phyloP scores from a whole-genome alignment of 805 yeast genomes.

The Hanseniaspora osmophila region DNA sequence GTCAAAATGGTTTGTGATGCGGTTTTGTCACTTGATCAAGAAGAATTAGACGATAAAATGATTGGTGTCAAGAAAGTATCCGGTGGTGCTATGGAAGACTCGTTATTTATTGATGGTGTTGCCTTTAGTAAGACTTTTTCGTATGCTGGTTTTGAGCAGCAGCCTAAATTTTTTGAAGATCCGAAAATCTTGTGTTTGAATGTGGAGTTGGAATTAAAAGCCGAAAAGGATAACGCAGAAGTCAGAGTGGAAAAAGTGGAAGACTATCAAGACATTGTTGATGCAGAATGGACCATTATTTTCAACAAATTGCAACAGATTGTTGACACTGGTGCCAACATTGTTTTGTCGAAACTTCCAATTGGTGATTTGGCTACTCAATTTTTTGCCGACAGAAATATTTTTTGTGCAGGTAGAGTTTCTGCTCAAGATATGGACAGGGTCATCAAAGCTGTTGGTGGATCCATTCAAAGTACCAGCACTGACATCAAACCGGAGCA shows the following conservation, averaged over 20 bases:
- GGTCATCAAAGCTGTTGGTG: constrained; percentile 89
- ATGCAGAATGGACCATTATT: constrained; percentile 97
- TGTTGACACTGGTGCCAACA: constrained; percentile 74
- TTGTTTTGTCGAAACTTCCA: constrained; percentile 86
- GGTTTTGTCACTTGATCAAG: constrained; percentile 71
- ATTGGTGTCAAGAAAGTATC: constrained; percentile 91
- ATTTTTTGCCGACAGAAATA: constrained; percentile 87
- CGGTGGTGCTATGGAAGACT: constrained; percentile 94
- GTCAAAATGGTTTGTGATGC: constrained; percentile 96
- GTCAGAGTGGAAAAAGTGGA: constrained; percentile 87
- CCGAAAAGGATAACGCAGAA: constrained; percentile 97
- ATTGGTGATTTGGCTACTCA: constrained; percentile 99
- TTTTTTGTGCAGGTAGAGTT: constrained; percentile 96
- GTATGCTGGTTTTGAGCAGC: constrained; percentile 97
- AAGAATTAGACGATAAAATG: constrained; percentile 73
- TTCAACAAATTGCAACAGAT: constrained; percentile 74
- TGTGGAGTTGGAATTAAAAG: constrained; percentile 90
- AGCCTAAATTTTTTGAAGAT: constrained; percentile 69
- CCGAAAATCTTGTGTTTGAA: constrained; percentile 79
- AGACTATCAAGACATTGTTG: constrained; percentile 91
- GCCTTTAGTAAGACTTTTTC: constrained; percentile 96
- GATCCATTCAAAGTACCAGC: constrained; percentile 66
- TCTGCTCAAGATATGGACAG: constrained; percentile 80
- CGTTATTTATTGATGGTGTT: constrained; percentile 79
- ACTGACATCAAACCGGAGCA: constrained; percentile 45